phyloP scores from a whole-genome alignment of 768 basidiomycete genomes.

The Mycena pura region DNA sequence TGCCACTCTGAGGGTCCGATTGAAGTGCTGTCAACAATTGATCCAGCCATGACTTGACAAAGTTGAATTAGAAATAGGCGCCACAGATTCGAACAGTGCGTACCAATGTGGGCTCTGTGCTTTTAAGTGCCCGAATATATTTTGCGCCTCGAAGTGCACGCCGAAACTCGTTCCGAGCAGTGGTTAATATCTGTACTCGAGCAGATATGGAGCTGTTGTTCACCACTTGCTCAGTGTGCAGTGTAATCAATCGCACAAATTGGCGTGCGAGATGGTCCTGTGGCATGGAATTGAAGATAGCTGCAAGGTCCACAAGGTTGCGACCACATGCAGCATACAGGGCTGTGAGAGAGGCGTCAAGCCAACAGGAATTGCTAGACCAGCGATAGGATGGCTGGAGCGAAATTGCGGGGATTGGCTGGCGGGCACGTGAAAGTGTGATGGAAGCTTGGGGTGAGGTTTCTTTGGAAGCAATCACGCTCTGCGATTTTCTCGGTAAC shows the following conservation, averaged over 20 bases:
- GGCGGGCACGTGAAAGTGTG: not conserved
- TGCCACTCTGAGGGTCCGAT: not conserved
- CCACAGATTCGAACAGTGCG: too few relatives aligned
- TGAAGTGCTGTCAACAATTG: not conserved
- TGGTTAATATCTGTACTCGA: too few relatives aligned
- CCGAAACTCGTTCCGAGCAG: too few relatives aligned
- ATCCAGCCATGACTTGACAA: not conserved
- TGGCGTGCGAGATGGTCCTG: not conserved
- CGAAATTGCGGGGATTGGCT: not conserved
- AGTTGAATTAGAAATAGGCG: not conserved
- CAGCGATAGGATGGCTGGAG: constrained; percentile 2
- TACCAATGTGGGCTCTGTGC: too few relatives aligned
- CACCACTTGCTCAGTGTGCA: not conserved
- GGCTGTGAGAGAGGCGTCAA: constrained; percentile 1
- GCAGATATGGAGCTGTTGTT: too few relatives aligned
- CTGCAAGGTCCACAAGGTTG: not conserved
- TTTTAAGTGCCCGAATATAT: too few relatives aligned
- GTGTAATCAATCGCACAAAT: not conserved
- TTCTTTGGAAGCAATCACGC: too few relatives aligned
- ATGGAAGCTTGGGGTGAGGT: too few relatives aligned
- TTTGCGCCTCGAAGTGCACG: too few relatives aligned
- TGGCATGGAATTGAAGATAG: not conserved
- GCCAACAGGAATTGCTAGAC: constrained; percentile 1
- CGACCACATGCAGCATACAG: not conserved
- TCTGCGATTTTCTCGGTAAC: too few relatives aligned